These are phyloP conservation scores for Penicillium sp. DNA, from an alignment of 2,329 filamentous ascomycete species.

Conservation along the genomic window DNA sequence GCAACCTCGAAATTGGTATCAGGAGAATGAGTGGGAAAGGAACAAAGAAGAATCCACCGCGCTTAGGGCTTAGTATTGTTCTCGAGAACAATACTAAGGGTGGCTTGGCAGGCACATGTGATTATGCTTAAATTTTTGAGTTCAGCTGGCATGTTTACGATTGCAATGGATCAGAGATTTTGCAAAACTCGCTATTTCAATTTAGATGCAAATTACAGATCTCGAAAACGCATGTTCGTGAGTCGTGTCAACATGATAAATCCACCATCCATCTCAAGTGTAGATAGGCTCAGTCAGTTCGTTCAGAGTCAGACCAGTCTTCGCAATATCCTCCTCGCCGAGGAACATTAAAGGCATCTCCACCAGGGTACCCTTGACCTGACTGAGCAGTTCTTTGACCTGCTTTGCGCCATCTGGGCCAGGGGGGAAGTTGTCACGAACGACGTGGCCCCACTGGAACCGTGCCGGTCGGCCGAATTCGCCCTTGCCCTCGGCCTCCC, in stretches of 20 bases:
- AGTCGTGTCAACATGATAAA: not conserved
- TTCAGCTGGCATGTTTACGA: not conserved
- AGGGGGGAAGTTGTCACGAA: conserved; percentile 69
- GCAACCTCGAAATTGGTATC: not conserved
- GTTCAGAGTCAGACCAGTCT: conserved; percentile 74
- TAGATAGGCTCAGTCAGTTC: conserved; percentile 71
- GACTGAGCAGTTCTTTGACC: conserved; percentile 68
- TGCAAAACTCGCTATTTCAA: not conserved
- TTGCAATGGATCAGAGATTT: not conserved
- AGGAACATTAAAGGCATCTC: conserved; percentile 92
- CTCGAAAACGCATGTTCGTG: not conserved
- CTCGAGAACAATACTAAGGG: not conserved
- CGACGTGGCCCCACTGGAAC: conserved; percentile 85
- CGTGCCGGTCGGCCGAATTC: conserved; percentile 48
- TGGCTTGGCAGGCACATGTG: not conserved
- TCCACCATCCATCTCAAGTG: conserved; percentile 48
- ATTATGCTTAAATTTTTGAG: not conserved
- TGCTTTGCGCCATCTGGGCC: conserved; percentile 67
- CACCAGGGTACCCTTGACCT: conserved; percentile 70
- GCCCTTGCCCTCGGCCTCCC: conserved; percentile 47
- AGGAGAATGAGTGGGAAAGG: not conserved
- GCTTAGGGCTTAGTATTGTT: not conserved
- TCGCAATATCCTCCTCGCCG: conserved; percentile 81
- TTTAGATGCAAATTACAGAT: not conserved
- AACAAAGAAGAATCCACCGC: not conserved